Evolutionary conservation across 2,329 filamentous ascomycete genomes (phyloP).

Genomic region (Parasarocladium wereldwijsianum): DNA sequence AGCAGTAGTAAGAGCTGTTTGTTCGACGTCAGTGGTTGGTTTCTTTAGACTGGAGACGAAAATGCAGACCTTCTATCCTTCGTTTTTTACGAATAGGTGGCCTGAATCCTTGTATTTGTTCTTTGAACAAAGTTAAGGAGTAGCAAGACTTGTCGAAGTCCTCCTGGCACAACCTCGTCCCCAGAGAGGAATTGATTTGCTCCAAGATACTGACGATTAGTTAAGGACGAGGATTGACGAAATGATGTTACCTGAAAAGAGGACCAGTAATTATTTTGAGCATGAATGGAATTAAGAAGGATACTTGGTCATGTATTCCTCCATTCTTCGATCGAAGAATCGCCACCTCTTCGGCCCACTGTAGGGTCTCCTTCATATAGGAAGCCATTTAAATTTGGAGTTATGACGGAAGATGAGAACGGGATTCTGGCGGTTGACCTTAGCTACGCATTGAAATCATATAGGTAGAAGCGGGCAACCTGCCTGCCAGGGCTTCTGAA

Average conservation of each 20-base stretch:
- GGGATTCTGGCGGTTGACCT: too few relatives aligned
- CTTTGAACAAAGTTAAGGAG: background rate
- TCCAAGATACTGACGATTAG: background rate
- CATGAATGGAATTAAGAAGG: conserved; percentile 1
- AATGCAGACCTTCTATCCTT: background rate
- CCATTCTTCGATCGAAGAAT: background rate
- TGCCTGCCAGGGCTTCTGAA: too few relatives aligned
- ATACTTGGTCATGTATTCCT: conserved; percentile 1
- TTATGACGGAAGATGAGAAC: too few relatives aligned
- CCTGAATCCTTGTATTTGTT: background rate
- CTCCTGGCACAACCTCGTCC: background rate
- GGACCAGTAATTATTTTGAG: conserved; percentile 1
- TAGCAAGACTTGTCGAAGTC: conserved; percentile 1
- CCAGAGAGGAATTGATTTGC: background rate
- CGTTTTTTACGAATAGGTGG: background rate
- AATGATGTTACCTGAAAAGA: background rate
- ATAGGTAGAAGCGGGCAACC: too few relatives aligned
- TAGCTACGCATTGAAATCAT: too few relatives aligned
- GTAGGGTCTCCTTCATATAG: background rate
- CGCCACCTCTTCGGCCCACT: conserved; percentile 1
- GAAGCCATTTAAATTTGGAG: too few relatives aligned
- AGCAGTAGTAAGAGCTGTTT: too few relatives aligned
- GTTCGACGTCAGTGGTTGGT: too few relatives aligned
- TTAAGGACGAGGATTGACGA: background rate
- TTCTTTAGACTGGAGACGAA: too few relatives aligned